Evolutionary conservation across 768 basidiomycete species (phyloP).

Genomic region (Hirschioporus abietinus): DNA sequence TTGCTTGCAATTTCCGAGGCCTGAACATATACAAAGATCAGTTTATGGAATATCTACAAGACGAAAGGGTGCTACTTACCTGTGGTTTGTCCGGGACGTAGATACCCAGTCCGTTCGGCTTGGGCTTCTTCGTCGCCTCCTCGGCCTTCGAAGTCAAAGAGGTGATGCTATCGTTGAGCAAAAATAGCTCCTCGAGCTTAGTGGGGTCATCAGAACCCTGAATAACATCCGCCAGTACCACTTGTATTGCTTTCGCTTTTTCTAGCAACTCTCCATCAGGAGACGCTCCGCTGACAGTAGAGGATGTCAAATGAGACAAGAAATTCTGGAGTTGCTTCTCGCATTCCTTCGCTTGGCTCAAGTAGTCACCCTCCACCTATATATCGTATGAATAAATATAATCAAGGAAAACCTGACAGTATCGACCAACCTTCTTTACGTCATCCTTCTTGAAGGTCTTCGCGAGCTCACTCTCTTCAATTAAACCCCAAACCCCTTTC

Average conservation of each 20-base stretch:
- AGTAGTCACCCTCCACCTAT: slow-evolving; percentile 39
- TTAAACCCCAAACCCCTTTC: slow-evolving; percentile 79
- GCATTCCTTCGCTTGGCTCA: slow-evolving; percentile 41
- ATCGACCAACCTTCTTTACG: slow-evolving; percentile 43
- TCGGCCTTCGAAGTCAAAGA: slow-evolving; percentile 36
- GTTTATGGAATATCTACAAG: neutral
- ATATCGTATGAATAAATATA: slow-evolving; percentile 12
- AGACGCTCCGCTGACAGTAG: slow-evolving; percentile 18
- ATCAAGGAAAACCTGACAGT: neutral
- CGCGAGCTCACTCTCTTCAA: slow-evolving; percentile 81
- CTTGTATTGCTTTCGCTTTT: slow-evolving; percentile 47
- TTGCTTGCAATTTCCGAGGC: slow-evolving; percentile 5
- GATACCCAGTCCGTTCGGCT: neutral
- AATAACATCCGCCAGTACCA: slow-evolving; percentile 47
- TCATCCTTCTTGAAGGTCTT: slow-evolving; percentile 56
- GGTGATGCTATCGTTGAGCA: slow-evolving; percentile 67
- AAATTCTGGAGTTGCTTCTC: slow-evolving; percentile 34
- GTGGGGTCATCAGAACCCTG: slow-evolving; percentile 52
- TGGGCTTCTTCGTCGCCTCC: neutral
- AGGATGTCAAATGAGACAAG: slow-evolving; percentile 18
- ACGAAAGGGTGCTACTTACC: neutral
- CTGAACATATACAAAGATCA: neutral
- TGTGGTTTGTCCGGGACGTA: neutral
- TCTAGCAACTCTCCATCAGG: slow-evolving; percentile 37
- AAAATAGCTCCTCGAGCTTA: slow-evolving; percentile 62